Evolutionary conservation across 1,139 yeast genomes (phyloP), one percentile per base, ranked within the genome.

Genomic region (Suhomyces bokatorum): DNA sequence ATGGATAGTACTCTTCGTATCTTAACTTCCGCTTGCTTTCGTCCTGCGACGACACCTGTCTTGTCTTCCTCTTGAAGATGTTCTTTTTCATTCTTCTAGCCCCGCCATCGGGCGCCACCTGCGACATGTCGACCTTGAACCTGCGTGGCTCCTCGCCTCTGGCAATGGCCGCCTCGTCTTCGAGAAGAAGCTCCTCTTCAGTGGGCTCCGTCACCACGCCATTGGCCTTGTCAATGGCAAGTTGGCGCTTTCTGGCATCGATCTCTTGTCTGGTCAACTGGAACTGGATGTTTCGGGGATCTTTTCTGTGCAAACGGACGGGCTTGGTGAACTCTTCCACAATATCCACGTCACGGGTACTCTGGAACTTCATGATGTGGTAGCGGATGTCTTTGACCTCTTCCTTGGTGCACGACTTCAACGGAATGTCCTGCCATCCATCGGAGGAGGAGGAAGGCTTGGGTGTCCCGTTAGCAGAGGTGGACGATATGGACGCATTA

Each of bases 1-100:
- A 93, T 0, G 99, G 99, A 57, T 88, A 91, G 61, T 85, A 89
- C 66, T 93, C 99, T 66, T 93, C 99, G 61, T 91, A 93, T 57
- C 98, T 76, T 52, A 93, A 69, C 59, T 81, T 85, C 50, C 95
- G 78, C 50, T 89, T 91, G 10, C 79, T 80, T 55, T 90, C 97
- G 57, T 88, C 88, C 62, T 87, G 81, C 15, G 85, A 78, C 56
- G 81, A 82, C 27, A 89, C 81, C 62, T 91, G 97, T 54, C 93
- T 78, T 0, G 98, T 91, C 62, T 90, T 90, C 54, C 87, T 81
- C 59, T 84, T 87, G 60, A 85, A 80, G 37, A 79, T 64, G 51
- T 80, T 81, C 50, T 79, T 79, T 59, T 83, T 80, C 43, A 74
- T 75, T 54, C 81, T 82, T 52, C 96, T 76, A 1, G 95, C 96